Conservation (phyloP, 192 early-diverging fungal species). For the Backusella sp. region DNA sequence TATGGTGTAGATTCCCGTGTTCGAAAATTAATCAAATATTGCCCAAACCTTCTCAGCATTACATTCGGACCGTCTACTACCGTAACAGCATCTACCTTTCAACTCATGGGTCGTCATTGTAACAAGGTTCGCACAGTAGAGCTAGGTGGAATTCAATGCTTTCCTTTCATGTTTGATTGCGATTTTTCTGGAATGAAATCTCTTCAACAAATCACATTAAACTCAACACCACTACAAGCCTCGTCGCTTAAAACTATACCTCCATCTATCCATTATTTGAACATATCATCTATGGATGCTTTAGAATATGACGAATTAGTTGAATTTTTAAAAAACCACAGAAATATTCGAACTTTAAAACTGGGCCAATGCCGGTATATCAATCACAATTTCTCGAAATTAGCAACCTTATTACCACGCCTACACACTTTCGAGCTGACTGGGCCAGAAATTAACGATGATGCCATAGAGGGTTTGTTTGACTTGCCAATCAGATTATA, state of each 20-base stretch:
- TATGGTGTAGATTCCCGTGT: not conserved
- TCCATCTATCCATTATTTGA: not conserved
- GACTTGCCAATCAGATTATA: not conserved
- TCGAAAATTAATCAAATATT: not conserved
- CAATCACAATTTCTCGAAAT: not conserved
- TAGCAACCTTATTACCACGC: not conserved
- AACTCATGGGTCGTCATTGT: not conserved
- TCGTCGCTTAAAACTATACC: not conserved
- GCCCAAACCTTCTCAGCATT: not conserved
- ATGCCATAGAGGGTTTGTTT: not conserved
- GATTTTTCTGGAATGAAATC: not conserved
- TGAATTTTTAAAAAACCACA: not conserved
- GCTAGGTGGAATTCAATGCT: not conserved
- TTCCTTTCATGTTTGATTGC: constrained; percentile 10
- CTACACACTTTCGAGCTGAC: not conserved
- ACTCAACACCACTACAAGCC: not conserved
- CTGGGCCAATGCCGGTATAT: not conserved
- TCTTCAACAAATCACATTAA: not conserved
- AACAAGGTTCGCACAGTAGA: not conserved
- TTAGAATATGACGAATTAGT: not conserved
- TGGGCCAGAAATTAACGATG: not conserved
- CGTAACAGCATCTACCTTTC: not conserved
- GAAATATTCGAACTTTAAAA: not conserved
- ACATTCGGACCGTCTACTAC: not conserved
- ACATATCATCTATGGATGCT: not conserved